Evolutionary conservation across 2,329 filamentous ascomycete genomes (phyloP).

Genomic region (Cordyceps cateniannulata): DNA sequence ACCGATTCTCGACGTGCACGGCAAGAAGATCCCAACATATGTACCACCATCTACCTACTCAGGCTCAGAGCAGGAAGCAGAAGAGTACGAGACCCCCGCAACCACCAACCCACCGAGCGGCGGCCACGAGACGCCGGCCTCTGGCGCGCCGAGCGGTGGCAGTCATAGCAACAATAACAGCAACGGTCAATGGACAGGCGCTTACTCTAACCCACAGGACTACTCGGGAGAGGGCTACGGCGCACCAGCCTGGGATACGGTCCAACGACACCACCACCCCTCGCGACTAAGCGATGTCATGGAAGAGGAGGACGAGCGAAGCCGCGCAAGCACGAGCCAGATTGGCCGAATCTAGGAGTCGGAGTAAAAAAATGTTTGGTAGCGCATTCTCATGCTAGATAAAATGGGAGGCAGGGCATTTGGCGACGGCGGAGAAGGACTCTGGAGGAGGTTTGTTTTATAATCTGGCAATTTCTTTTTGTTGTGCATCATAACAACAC

Average conservation of each 20-base stretch:
- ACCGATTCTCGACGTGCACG: slow-evolving; percentile 54
- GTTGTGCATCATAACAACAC: neutral
- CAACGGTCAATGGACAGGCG: slow-evolving; percentile 33
- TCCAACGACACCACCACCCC: slow-evolving; percentile 78
- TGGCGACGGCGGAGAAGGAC: neutral
- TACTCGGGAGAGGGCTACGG: slow-evolving; percentile 63
- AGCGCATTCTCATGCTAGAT: neutral
- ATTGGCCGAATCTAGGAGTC: slow-evolving; percentile 36
- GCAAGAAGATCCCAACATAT: slow-evolving; percentile 50
- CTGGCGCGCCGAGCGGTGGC: slow-evolving; percentile 20
- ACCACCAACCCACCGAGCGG: slow-evolving; percentile 35
- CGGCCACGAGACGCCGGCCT: slow-evolving; percentile 25
- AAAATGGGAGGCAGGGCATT: neutral
- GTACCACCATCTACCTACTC: slow-evolving; percentile 37
- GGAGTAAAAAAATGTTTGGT: neutral
- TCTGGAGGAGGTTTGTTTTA: neutral
- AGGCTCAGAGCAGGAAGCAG: slow-evolving; percentile 46
- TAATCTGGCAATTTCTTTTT: neutral
- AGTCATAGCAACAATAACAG: neutral
- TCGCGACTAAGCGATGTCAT: slow-evolving; percentile 83
- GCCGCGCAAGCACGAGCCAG: slow-evolving; percentile 65
- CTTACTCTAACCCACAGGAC: slow-evolving; percentile 44
- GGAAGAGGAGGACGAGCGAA: slow-evolving; percentile 77
- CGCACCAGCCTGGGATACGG: slow-evolving; percentile 66
- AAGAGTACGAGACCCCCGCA: slow-evolving; percentile 51